Conservation (phyloP, 2,329 filamentous ascomycete genomes). For the Colletotrichum tropicale region DNA sequence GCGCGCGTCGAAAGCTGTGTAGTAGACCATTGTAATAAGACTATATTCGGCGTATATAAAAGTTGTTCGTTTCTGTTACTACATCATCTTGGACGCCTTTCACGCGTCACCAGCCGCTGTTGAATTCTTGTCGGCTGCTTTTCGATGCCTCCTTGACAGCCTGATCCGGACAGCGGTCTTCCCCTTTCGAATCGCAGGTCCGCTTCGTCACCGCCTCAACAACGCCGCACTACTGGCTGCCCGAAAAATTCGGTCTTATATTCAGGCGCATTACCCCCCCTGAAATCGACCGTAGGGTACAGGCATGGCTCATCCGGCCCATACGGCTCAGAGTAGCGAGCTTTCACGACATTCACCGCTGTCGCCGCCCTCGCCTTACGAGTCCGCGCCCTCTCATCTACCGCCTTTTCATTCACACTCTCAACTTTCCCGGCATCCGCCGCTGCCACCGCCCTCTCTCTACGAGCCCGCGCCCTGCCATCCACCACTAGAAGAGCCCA, state of each 20-base stretch:
- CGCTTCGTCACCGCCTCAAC: no score
- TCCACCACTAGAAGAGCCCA: neutral
- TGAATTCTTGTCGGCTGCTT: neutral
- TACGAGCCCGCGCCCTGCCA: neutral
- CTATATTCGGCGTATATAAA: neutral
- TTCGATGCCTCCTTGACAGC: neutral
- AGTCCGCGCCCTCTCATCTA: neutral
- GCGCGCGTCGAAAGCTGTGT: constrained; percentile 46
- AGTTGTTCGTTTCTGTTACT: neutral
- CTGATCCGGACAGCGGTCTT: neutral
- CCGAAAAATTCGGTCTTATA: no score
- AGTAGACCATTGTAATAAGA: neutral
- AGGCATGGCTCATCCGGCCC: no score
- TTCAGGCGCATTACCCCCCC: fast-evolving
- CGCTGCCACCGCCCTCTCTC: neutral
- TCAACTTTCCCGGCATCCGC: neutral
- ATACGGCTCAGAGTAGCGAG: no score
- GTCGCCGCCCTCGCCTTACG: neutral
- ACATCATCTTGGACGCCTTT: fast-evolving
- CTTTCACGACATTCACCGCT: no score
- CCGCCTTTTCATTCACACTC: neutral
- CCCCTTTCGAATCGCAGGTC: no score
- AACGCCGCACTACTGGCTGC: no score
- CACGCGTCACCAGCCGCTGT: neutral
- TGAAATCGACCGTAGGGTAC: no score